Evolutionary conservation across 2,329 filamentous ascomycete genomes (phyloP).

Genomic region (Monosporascus sp.): DNA sequence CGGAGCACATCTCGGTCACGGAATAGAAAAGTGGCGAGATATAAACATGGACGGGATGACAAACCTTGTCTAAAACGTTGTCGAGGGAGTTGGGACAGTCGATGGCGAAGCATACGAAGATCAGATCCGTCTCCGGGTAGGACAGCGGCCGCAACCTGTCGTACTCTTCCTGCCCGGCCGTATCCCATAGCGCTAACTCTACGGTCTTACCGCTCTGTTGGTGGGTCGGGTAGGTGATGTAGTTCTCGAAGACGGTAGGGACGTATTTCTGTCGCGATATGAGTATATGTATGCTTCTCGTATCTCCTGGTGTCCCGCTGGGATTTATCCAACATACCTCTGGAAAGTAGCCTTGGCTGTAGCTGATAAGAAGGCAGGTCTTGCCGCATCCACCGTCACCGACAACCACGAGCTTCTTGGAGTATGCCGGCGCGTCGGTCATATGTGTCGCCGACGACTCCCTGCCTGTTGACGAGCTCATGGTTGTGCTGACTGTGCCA

Average conservation of each 20-base stretch:
- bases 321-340: conserved; percentile 59
- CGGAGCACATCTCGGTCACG: background rate
- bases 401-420: conserved; percentile 98
- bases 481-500: conserved; percentile 82
- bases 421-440: conserved; percentile 88
- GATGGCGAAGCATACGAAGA: conserved; percentile 99
- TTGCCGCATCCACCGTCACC: conserved; percentile 98
- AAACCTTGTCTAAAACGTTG: conserved; percentile 97
- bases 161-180: conserved; percentile 97
- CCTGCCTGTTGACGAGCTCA: conserved; percentile 68
- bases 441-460: conserved; percentile 78
- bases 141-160: conserved; percentile 92
- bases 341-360: conserved; percentile 97
- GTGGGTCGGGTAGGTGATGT: conserved; percentile 96
- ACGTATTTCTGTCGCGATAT: conserved; percentile 83
- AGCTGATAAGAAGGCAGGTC: conserved; percentile 97
- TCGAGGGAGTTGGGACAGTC: conserved; percentile 97
- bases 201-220: conserved; percentile 85
- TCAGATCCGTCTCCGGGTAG: conserved; percentile 94
- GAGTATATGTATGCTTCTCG: background rate
- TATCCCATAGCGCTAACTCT: conserved; percentile 97
- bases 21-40: background rate
- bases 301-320: no score
- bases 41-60: conserved; percentile 15
- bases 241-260: conserved; percentile 98